Conservation (phyloP, 176 grass and related monocot genomes). For the Alopecurus myosuroides region DNA sequence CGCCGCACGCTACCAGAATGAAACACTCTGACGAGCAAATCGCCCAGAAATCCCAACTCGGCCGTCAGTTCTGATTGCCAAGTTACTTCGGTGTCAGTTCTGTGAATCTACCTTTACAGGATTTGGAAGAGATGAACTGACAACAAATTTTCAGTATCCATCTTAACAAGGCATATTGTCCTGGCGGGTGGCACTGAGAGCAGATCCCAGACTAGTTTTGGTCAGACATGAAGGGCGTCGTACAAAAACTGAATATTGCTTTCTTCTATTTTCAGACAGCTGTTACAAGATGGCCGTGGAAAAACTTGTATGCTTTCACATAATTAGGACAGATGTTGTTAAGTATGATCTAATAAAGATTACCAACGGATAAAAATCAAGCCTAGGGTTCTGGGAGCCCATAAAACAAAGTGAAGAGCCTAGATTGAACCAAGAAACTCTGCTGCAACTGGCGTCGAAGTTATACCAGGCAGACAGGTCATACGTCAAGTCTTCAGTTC, state of each 20-base stretch:
- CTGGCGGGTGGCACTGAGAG: too few relatives aligned
- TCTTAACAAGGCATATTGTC: too few relatives aligned
- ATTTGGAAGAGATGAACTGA: not conserved
- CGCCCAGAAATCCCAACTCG: not conserved
- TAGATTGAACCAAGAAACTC: not conserved
- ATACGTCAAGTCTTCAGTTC: not conserved
- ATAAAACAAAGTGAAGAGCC: not conserved
- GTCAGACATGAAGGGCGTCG: not conserved
- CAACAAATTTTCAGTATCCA: too few relatives aligned
- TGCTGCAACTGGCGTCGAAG: not conserved
- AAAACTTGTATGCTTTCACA: too few relatives aligned
- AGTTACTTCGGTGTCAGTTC: not conserved
- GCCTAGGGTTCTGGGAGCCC: not conserved
- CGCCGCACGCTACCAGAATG: not conserved
- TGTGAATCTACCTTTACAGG: not conserved
- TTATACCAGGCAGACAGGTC: not conserved
- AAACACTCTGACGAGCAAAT: not conserved
- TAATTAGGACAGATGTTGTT: not conserved
- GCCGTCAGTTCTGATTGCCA: not conserved
- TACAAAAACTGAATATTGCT: not conserved
- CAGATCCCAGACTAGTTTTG: not conserved
- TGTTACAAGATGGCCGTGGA: too few relatives aligned
- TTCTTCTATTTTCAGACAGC: not conserved
- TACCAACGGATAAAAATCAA: not conserved
- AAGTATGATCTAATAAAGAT: not conserved